Conservation (phyloP, 345 rosid genomes). For the Acer yangbiense region DNA sequence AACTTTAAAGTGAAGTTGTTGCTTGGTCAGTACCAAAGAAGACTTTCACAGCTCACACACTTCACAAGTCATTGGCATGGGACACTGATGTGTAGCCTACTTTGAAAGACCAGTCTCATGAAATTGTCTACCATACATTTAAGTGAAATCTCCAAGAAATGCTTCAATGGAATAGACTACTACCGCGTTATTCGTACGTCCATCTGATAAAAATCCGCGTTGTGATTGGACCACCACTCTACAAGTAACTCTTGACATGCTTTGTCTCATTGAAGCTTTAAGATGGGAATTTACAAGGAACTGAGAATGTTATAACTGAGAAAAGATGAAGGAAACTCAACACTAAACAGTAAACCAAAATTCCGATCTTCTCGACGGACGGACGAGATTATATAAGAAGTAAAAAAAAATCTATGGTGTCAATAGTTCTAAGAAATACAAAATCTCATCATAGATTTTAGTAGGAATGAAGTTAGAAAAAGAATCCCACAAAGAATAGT, state of each 20-base stretch:
- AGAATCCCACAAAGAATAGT: background rate
- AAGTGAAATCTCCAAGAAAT: background rate
- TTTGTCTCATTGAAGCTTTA: background rate
- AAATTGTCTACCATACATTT: background rate
- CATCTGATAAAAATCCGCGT: no score
- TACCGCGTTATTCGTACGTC: no score
- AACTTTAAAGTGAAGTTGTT: background rate
- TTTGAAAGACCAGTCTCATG: background rate
- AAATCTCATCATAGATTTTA: background rate
- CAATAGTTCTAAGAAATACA: background rate
- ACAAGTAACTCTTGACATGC: background rate
- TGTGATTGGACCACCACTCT: no score
- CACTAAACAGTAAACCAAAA: background rate
- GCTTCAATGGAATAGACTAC: background rate
- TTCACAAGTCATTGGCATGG: background rate
- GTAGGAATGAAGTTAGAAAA: background rate
- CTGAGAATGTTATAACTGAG: background rate
- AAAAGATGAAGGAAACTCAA: background rate
- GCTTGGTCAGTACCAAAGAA: background rate
- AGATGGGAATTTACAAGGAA: background rate
- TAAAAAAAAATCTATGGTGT: background rate
- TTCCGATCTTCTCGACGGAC: background rate
- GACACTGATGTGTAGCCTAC: conserved; percentile 9
- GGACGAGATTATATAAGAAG: background rate
- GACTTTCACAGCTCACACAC: background rate